Percentiles rank a stretch among this genome's conserved stretches.
Evolutionary conservation across 768 basidiomycete species (phyloP).

Genomic region (Pleurotus citrinopileatus): DNA sequence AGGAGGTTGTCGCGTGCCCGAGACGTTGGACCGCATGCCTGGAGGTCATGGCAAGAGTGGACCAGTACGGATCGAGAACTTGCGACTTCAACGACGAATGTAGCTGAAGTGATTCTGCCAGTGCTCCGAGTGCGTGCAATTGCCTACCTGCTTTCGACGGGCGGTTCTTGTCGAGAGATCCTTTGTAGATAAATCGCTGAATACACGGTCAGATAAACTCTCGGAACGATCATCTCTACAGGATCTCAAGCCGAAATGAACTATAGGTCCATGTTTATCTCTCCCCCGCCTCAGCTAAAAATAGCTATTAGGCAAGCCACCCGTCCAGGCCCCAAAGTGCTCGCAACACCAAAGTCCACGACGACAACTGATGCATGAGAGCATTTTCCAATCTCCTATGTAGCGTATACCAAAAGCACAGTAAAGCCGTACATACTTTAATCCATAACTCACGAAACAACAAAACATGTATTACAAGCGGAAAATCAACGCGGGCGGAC

Average conservation of each 20-base stretch:
- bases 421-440: neutral
- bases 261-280: constrained; percentile 9
- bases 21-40: neutral
- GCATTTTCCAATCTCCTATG: too few species aligned
- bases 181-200: neutral
- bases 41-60: neutral
- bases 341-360: too few species aligned
- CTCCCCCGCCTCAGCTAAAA: neutral
- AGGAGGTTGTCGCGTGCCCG: neutral
- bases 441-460: neutral
- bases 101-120: too few species aligned
- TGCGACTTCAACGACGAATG: too few species aligned
- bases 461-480: neutral
- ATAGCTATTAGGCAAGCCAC: neutral
- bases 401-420: neutral
- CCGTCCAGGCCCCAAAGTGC: too few species aligned
- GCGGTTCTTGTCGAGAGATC: neutral
- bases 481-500: neutral
- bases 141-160: neutral
- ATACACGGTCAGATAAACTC: neutral
- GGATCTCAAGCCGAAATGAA: neutral
- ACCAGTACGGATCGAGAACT: too few species aligned
- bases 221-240: neutral
- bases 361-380: too few species aligned
- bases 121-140: too few species aligned